Evolutionary conservation across 306 rosid species (phyloP), one percentile per base, ranked within the genome.

Genomic region (Hippophae gyantsensis): DNA sequence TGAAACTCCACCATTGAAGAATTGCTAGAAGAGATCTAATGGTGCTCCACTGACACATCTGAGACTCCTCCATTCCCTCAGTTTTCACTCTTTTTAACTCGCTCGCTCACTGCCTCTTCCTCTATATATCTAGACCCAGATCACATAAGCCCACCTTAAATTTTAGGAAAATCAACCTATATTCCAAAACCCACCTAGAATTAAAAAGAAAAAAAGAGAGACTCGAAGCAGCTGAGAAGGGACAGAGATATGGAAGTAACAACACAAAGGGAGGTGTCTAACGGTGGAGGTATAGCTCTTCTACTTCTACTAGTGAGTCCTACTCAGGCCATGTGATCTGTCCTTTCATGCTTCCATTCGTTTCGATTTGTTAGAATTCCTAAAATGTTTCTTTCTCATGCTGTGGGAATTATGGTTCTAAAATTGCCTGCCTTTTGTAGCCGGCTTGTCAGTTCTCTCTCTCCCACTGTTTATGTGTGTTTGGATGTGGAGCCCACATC

Each of bases 1-100:
- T 90, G 84, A 90, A 90, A 45, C 69, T 65, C 97, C 97, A 90
- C 97, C 97, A 90, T 63, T 90, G 97, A 71, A 90, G 75, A 67
- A 90, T 87, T 11, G 92, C 88, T 10, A 90, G 59, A 38, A 90
- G 85, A 76, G 97, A 90, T 90, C 94, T 83, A 77, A 85, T 6
- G 9, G 74, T 79, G 70, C 64, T 81, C 96, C 89, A 87, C 67
- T 87, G 89, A 58, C 71, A 82, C 72, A 83, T 27, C 61, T 74
- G 45, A 72, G 71, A 61, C 53, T 87, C 96, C 69, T 90, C 97
- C 97, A 87, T 86, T 58, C 10, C 42, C 52, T 27, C 14, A 27
- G 13, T 38, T 44, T 54, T 18, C 58, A 57, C 25, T 18, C 56
- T 65, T 52, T 61, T 63, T 73, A 70, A 54, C 50, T 63, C 60